Base-by-base conservation (phyloP, 2,329 filamentous ascomycete genomes). In the Thelonectria discophora region DNA sequence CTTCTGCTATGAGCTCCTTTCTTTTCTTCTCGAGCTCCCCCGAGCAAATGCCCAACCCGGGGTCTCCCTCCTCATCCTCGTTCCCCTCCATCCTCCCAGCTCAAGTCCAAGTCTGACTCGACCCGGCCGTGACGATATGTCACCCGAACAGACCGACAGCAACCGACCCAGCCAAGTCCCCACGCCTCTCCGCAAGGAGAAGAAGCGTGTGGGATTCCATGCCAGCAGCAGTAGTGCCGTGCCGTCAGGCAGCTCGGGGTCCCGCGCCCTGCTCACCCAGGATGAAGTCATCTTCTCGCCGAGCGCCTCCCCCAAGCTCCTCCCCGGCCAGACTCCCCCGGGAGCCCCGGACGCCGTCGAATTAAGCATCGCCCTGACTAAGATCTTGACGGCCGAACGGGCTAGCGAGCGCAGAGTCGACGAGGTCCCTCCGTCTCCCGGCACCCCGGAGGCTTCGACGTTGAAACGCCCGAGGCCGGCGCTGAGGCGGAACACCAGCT, bases 401-500 rank as follows among this genome's bases (percentile, higher is more conserved):
- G 65, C 71, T 20, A 58, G 67, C 45, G 66, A 68, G 13, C 65
- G 66, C 15, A 63, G 65, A 11, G 53, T 64, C 8, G 49, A 65
- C 58, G 65, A 66, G 7, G 54, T 50, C 11, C 64, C 21, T 24
- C 21, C 55, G 8, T 58, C 53, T 6, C 65, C 53, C 37, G 34
- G 49, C 24, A 60, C 72, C 43, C 66, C 67, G 46, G 70, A 72
- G 2, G 6, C 20, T 18, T 12, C 34, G n/a, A 56, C 43, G 9
- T 69, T 58, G 15, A 72, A 62, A 59, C 67, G 71, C 9, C 77
- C 77, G 11, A 74, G 77, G 43, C 78, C 78, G 21, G 78, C 75
- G 11, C 67, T 80, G n/a, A 73, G 78, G 64, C 76, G 78, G 42
- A 80, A 79, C 65, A 80, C 78, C 43, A 80, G 78, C 65, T 80